Evolutionary conservation across 2,329 filamentous ascomycete genomes (phyloP).

Genomic region (Colletotrichum chrysophilum): DNA sequence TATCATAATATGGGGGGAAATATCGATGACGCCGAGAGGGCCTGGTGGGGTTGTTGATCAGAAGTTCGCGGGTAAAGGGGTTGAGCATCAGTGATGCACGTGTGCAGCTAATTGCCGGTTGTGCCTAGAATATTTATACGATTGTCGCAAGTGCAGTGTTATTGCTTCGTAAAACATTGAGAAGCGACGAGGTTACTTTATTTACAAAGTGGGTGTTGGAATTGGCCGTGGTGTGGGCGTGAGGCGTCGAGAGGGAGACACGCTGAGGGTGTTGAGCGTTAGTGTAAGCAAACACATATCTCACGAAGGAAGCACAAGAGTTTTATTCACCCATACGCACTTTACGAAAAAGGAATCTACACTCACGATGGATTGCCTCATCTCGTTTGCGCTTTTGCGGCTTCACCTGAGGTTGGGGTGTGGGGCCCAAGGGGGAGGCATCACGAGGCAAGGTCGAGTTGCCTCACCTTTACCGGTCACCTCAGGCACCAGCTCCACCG

Average conservation of each 20-base stretch:
- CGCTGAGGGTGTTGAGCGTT: background rate
- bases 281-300: background rate
- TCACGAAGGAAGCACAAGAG: background rate
- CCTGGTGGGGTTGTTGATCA: conserved; percentile 23
- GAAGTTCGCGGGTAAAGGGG: background rate
- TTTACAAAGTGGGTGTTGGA: background rate
- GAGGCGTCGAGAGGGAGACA: background rate
- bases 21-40: conserved; percentile 20
- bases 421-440: background rate
- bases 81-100: conserved; percentile 21
- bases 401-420: background rate
- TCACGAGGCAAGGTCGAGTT: background rate
- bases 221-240: background rate
- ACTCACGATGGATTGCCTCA: background rate
- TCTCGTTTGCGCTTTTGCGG: background rate
- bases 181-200: rapidly evolving
- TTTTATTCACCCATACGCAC: background rate
- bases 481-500: background rate
- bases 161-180: background rate
- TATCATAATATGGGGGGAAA: conserved; percentile 18
- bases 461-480: background rate
- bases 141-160: conserved; percentile 19
- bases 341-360: background rate
- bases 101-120: conserved; percentile 21
- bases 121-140: conserved; percentile 21